Percentiles rank a stretch among this genome's conserved stretches.
phyloP scores from a whole-genome alignment of 192 early-diverging fungal species.

The Entrophospora sp. region DNA sequence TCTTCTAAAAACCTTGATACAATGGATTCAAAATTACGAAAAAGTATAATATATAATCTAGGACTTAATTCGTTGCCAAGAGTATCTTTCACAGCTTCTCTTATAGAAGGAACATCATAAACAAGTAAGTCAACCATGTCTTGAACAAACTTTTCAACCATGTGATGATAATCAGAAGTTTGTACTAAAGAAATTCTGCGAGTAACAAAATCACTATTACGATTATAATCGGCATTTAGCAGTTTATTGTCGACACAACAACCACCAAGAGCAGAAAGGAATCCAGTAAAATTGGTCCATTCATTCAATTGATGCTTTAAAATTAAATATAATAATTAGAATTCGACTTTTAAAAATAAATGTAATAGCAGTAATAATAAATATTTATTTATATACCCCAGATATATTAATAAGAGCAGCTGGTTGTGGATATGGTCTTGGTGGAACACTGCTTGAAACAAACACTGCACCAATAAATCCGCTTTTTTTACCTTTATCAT shows the following conservation, averaged over 20 bases:
- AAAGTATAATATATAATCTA: slow-evolving; percentile 53
- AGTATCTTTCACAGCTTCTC: slow-evolving; percentile 71
- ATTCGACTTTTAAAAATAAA: too few species aligned
- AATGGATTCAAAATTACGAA: slow-evolving; percentile 46
- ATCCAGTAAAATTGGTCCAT: slow-evolving; percentile 78
- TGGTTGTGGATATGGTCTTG: too few species aligned
- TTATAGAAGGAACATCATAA: slow-evolving; percentile 63
- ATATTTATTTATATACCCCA: too few species aligned
- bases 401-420: too few species aligned
- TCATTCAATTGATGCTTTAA: slow-evolving; percentile 38
- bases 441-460: too few species aligned
- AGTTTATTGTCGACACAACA: slow-evolving; percentile 41
- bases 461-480: slow-evolving; percentile 4
- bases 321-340: not conserved
- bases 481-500: slow-evolving; percentile 31
- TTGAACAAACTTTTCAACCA: slow-evolving; percentile 60
- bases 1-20: slow-evolving; percentile 52
- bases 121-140: slow-evolving; percentile 66
- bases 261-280: slow-evolving; percentile 71
- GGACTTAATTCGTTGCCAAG: slow-evolving; percentile 66
- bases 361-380: too few species aligned
- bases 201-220: slow-evolving; percentile 49
- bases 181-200: slow-evolving; percentile 20
- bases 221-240: slow-evolving; percentile 27
- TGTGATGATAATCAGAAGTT: slow-evolving; percentile 37